Conservation (phyloP, 441 rosid species). For the Viola pubescens region DNA sequence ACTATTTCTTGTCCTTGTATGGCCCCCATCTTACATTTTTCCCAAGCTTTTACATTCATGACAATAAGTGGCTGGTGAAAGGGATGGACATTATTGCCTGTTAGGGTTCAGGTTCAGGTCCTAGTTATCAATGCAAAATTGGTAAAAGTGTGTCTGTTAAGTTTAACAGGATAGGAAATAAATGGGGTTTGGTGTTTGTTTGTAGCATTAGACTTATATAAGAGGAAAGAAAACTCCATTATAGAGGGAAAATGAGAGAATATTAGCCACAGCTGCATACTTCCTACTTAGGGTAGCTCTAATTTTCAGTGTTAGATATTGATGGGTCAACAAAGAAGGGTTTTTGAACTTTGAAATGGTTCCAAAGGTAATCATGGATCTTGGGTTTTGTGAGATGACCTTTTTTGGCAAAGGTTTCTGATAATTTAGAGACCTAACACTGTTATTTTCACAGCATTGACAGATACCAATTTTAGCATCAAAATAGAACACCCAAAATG, state of each 20-base stretch:
- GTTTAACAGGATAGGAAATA: slow-evolving; percentile 23
- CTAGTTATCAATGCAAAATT: slow-evolving; percentile 22
- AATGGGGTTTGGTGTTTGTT: slow-evolving; percentile 5
- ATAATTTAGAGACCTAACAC: slow-evolving; percentile 18
- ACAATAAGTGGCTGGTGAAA: slow-evolving; percentile 19
- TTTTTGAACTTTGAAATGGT: not conserved
- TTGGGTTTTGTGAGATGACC: slow-evolving; percentile 29
- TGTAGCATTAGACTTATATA: slow-evolving; percentile 16
- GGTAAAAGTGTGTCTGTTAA: slow-evolving; percentile 19
- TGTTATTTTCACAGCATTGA: slow-evolving; percentile 22
- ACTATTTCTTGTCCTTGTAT: slow-evolving; percentile 24
- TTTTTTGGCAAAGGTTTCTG: slow-evolving; percentile 11
- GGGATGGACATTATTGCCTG: slow-evolving; percentile 34
- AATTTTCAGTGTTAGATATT: slow-evolving; percentile 70
- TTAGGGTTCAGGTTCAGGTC: slow-evolving; percentile 25
- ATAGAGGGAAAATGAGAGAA: slow-evolving; percentile 8
- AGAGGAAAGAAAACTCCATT: not conserved
- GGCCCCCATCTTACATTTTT: slow-evolving; percentile 3
- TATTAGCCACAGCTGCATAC: slow-evolving; percentile 21
- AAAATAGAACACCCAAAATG: slow-evolving; percentile 15
- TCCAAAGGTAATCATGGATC: slow-evolving; percentile 18
- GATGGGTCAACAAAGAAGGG: slow-evolving; percentile 51
- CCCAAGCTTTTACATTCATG: slow-evolving; percentile 14
- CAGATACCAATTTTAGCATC: slow-evolving; percentile 19
- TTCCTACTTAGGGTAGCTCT: slow-evolving; percentile 27